phyloP scores from a whole-genome alignment of 2,329 filamentous ascomycete species.

The Cercospora sp. region DNA sequence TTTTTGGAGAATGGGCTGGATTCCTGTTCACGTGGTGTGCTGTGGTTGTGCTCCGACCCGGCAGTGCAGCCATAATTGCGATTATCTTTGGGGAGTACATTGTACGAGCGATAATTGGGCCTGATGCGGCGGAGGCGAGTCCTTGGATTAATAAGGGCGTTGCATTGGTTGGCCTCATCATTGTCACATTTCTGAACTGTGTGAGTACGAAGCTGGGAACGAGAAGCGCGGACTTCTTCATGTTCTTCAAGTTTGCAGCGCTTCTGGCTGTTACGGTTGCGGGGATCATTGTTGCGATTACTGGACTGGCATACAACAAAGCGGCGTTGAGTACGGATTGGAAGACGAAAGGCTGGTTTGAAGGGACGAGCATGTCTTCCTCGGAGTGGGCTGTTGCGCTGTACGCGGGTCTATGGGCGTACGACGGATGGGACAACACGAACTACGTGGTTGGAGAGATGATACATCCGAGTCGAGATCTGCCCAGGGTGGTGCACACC shows the following conservation, averaged over 20 bases:
- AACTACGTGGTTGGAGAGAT: conserved; percentile 99
- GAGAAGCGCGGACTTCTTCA: conserved; percentile 83
- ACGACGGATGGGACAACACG: conserved; percentile 98
- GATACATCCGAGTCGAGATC: conserved; percentile 82
- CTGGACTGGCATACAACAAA: conserved; percentile 76
- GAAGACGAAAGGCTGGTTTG: conserved; percentile 83
- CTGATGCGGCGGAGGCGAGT: conserved; percentile 77
- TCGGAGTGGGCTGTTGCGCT: conserved; percentile 91
- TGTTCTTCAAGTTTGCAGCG: conserved; percentile 95
- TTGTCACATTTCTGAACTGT: conserved; percentile 84
- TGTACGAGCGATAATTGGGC: conserved; percentile 81
- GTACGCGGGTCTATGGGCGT: conserved; percentile 96
- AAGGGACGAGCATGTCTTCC: conserved; percentile 74
- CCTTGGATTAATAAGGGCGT: conserved; percentile 90
- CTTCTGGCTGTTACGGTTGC: conserved; percentile 82
- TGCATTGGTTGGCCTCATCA: conserved; percentile 70
- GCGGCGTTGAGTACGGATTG: conserved; percentile 64
- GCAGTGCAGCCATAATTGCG: conserved; percentile 87
- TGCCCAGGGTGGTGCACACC: conserved; percentile 93
- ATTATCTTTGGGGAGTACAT: conserved; percentile 99
- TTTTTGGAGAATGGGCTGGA: conserved; percentile 87
- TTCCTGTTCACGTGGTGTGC: conserved; percentile 98
- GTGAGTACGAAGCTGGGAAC: conserved; percentile 87
- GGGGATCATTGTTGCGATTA: conserved; percentile 84
- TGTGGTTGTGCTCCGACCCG: conserved; percentile 89